These are phyloP conservation scores for Aspergillus wentii DNA, from an alignment of 495 filamentous ascomycete species.

Conservation along the genomic window DNA sequence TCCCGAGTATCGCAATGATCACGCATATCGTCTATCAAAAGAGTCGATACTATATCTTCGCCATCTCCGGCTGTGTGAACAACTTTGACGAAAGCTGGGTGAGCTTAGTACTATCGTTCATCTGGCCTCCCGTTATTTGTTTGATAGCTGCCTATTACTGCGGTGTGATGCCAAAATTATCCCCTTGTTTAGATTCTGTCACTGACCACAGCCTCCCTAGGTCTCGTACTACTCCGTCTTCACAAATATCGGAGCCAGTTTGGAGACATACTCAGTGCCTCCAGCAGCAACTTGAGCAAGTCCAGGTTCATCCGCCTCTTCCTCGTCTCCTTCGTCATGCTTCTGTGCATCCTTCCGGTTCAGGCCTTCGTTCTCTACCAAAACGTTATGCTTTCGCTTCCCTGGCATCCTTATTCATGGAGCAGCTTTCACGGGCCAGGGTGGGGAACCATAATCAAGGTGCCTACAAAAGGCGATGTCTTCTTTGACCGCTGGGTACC, in stretches of 20 bases:
- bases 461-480: constrained; percentile 50
- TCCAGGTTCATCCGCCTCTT: constrained; percentile 78
- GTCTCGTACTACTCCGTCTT: constrained; percentile 62
- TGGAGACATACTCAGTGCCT: constrained; percentile 48
- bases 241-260: constrained; percentile 61
- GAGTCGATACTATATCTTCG: constrained; percentile 66
- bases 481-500: constrained; percentile 66
- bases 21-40: constrained; percentile 66
- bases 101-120: constrained; percentile 56
- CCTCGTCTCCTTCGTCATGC: constrained; percentile 61
- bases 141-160: constrained; percentile 63
- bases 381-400: constrained; percentile 40
- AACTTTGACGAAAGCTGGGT: constrained; percentile 67
- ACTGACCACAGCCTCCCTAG: constrained; percentile 28
- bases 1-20: constrained; percentile 61
- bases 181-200: neutral
- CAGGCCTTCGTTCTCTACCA: constrained; percentile 54
- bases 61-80: constrained; percentile 68
- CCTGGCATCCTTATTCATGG: constrained; percentile 49
- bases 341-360: constrained; percentile 62
- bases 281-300: constrained; percentile 53
- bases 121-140: constrained; percentile 64
- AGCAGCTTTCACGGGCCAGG: constrained; percentile 45
- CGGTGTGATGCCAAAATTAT: constrained; percentile 47
- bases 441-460: constrained; percentile 58